Evolutionary conservation across 805 yeast species (phyloP), one percentile per base, ranked within the genome.

Genomic region (Yarrowia keelungensis): DNA sequence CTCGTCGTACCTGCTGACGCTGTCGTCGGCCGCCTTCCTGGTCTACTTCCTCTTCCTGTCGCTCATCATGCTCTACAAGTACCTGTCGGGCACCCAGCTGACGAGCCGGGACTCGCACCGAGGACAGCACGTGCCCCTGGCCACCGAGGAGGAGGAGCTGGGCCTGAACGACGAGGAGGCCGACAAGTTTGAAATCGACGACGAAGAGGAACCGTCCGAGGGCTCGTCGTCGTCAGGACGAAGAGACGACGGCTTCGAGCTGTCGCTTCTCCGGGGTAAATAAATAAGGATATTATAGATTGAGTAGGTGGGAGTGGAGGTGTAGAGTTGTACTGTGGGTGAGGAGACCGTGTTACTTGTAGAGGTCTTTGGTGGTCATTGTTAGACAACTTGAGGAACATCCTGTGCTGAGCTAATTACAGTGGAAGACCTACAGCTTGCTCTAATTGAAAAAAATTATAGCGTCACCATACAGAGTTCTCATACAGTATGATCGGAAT

Each of bases 1-100:
- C 73, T 87, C 94, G 61, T 86, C 97, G 0, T 94, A 94, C 77
- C 85, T 90, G 45, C 80, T 94, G 79, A 84, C 89, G 5, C 81
- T 89, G 5, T 78, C 87, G 12, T 85, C 93, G 8, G 90, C 90
- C 0, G 93, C 96, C 0, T 89, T 91, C 73, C 72, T 91, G 71
- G 81, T 91, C 2, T 86, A 83, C 73, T 78, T 92, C 47, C 88
- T 92, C 89, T 80, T 89, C 69, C 76, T 89, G 46, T 72, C 84
- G n/a, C 75, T 90, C 58, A 69, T 91, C 32, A 85, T 84, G 59
- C 79, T 89, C 2, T 92, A 90, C 76, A 76, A 88, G 70, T 76
- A 75, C 62, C 74, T 87, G 73, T 50, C 70, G 16, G 67, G 67
- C 36, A 62, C 56, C 56, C 67, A 62, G 47, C 14, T 62, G 56